Evolutionary conservation across 164 flowering plant species (phyloP), one percentile per base, ranked within the genome.

Genomic region (Houttuynia cordata): DNA sequence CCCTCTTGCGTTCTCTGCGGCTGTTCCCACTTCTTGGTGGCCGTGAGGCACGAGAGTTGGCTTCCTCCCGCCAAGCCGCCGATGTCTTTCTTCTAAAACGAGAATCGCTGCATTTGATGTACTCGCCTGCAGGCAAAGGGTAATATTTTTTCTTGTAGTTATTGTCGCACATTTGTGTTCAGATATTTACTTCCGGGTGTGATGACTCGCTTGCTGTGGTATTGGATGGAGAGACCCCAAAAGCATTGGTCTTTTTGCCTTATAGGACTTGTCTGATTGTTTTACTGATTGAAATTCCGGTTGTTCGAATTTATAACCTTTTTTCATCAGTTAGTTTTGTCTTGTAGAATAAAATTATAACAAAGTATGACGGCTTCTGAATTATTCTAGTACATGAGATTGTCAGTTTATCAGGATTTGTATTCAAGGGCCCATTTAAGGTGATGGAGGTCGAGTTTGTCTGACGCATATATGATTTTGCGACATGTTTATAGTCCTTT

Each of bases 41-140:
- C n/a, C 41, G 4, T 54, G 24, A 12, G 15, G 34, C 8, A 22
- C 25, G 34, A 54, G 57, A 24, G 23, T 22, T 19, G 67, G 49
- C 7, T 25, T 58, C 30, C 41, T 21, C 10, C 63, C 51, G 25
- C 71, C 66, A 15, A 62, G 37, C 62, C 53, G 61, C 57, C 74
- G 63, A 21, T 63, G 70, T n/a, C 19, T 56, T 41, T 58, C 56
- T 47, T 55, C 60, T 24, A 61, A 52, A 34, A 62, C 60, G 60
- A 53, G 30, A 22, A 51, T 71, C 10, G 53, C 25, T 20, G 63
- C 83, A 18, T 62, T 77, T 62, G 85, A 79, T 67, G 1, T 78
- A 69, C n/a, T n/a, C n/a, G n/a, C 77, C 69, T 59, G 82, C 68
- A 41, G 82, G 85, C 49, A 72, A 76, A 71, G 83, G 88, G 85